phyloP scores from a whole-genome alignment of 1,284 basidiomycete species.

The Wolfiporia cocos region DNA sequence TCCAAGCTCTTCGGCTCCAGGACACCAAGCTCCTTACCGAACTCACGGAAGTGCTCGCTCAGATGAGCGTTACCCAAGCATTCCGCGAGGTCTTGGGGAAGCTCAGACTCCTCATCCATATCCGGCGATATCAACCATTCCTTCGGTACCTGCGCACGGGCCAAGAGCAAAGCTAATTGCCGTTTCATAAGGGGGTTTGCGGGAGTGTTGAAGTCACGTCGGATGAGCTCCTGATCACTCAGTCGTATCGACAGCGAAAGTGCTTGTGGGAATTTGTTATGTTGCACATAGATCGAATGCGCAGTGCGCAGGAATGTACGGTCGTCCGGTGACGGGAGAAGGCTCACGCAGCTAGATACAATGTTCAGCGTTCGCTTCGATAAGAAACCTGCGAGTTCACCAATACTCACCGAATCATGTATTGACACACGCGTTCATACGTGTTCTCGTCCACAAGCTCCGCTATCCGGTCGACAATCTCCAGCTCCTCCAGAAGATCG shows the following conservation, averaged over 20 bases:
- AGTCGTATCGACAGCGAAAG: conserved; percentile 85
- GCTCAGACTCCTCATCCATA: conserved; percentile 53
- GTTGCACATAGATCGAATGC: conserved; percentile 86
- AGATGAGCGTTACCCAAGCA: conserved; percentile 83
- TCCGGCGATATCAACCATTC: conserved; percentile 75
- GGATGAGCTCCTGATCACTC: conserved; percentile 77
- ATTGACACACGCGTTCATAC: conserved; percentile 90
- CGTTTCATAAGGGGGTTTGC: conserved; percentile 92
- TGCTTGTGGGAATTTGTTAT: conserved; percentile 89
- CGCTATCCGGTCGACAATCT: conserved; percentile 80
- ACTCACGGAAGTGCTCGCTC: conserved; percentile 83
- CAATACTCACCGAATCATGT: conserved; percentile 84
- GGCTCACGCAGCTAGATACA: conserved; percentile 76
- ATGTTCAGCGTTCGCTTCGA: conserved; percentile 8
- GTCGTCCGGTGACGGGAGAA: conserved; percentile 94
- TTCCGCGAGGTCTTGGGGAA: conserved; percentile 80
- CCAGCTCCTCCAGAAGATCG: conserved; percentile 91
- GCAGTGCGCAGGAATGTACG: conserved; percentile 86
- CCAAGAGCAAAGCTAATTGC: conserved; percentile 92
- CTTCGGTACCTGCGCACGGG: conserved; percentile 86
- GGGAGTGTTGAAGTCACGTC: conserved; percentile 82
- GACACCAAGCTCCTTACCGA: conserved; percentile 94
- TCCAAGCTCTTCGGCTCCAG: conserved; percentile 88
- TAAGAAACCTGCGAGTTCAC: not conserved
- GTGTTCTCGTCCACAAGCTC: conserved; percentile 85